These are phyloP conservation scores for Vigna hirtella DNA, from an alignment of 306 rosid species.

Conservation along the genomic window DNA sequence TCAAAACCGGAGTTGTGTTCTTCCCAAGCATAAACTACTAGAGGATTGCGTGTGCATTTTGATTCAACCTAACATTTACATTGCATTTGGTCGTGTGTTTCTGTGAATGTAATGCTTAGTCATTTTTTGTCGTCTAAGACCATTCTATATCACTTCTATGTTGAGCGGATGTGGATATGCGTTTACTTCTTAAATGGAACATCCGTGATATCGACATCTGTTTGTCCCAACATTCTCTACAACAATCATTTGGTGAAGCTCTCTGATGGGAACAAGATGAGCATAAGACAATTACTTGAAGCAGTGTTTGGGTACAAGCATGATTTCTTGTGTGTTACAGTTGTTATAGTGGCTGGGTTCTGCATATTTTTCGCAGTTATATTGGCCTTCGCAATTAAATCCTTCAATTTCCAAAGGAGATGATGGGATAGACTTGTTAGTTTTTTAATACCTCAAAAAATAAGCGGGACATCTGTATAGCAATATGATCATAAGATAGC, in stretches of 20 bases:
- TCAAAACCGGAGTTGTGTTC: too few species aligned
- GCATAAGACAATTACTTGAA: slow-evolving; percentile 61
- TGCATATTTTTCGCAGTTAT: slow-evolving; percentile 80
- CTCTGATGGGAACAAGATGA: slow-evolving; percentile 61
- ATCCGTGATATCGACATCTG: too few species aligned
- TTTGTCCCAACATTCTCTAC: too few species aligned
- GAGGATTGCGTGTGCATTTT: too few species aligned
- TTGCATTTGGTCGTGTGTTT: too few species aligned
- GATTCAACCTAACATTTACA: too few species aligned
- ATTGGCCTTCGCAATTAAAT: slow-evolving; percentile 92
- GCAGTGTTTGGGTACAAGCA: slow-evolving; percentile 80
- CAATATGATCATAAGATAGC: slow-evolving; percentile 48
- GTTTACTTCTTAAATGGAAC: too few species aligned
- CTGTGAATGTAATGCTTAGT: too few species aligned
- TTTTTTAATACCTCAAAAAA: slow-evolving; percentile 43
- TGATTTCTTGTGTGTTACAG: slow-evolving; percentile 77
- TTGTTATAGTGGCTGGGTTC: slow-evolving; percentile 85
- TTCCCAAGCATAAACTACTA: too few species aligned
- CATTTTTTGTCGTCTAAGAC: too few species aligned
- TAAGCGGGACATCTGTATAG: slow-evolving; percentile 56
- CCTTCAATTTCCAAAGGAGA: slow-evolving; percentile 99
- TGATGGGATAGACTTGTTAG: slow-evolving; percentile 48
- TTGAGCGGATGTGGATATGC: too few species aligned
- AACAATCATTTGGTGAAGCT: slow-evolving; percentile 56
- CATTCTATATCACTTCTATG: too few species aligned